Evolutionary conservation across 768 basidiomycete species (phyloP).

Genomic region (Nidularia pulvinata): DNA sequence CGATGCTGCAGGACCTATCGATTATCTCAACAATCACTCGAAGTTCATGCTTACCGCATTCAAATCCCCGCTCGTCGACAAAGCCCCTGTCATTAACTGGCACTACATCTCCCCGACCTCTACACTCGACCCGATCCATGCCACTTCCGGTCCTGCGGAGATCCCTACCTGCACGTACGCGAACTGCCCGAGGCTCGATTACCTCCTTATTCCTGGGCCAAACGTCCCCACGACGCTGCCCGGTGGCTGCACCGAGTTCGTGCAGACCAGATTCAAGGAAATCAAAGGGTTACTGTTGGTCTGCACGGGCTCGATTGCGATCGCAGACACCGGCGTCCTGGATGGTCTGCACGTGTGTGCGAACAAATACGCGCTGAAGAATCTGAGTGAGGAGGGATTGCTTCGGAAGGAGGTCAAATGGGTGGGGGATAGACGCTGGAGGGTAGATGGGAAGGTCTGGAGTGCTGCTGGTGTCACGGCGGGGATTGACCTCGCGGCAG

Average conservation of each 20-base stretch:
- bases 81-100: neutral
- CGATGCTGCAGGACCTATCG: too few relatives aligned
- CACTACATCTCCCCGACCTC: neutral
- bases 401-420: conserved; percentile 16
- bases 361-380: conserved; percentile 10
- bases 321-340: conserved; percentile 16
- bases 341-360: conserved; percentile 15
- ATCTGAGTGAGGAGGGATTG: neutral
- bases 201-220: conserved; percentile 19
- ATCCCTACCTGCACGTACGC: conserved; percentile 14
- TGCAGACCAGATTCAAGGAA: conserved; percentile 4
- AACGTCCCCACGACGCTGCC: conserved; percentile 9
- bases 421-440: conserved; percentile 19
- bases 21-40: too few relatives aligned
- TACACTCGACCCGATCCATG: neutral
- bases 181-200: conserved; percentile 17
- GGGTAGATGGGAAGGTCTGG: conserved; percentile 22
- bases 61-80: too few relatives aligned
- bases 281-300: conserved; percentile 12
- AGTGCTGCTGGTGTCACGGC: conserved; percentile 20
- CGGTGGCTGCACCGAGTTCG: conserved; percentile 9
- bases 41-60: too few relatives aligned
- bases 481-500: conserved; percentile 21
- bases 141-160: conserved; percentile 14
- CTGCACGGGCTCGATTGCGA: conserved; percentile 13